Percentiles rank a stretch among this genome's conserved stretches.
phyloP scores from a whole-genome alignment of 2,329 filamentous ascomycete species.

The Ophiostoma triangulosporum region DNA sequence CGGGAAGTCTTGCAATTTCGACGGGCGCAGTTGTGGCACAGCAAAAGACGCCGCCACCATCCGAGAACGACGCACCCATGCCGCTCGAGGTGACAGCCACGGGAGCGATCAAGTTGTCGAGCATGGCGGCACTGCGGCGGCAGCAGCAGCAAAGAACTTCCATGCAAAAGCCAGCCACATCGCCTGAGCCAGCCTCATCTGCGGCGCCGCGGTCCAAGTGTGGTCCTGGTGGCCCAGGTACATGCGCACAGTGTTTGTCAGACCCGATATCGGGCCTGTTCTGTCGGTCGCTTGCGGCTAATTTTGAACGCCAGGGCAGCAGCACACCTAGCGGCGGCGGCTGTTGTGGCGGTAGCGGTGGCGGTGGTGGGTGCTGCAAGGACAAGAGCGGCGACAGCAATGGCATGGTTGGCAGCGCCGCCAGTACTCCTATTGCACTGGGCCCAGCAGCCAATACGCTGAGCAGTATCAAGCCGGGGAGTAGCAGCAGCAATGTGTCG shows the following conservation, averaged over 20 bases:
- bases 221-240: conserved; percentile 59
- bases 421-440: background rate
- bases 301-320: conserved; percentile 30
- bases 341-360: conserved; percentile 36
- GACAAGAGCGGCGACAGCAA: conserved; percentile 11
- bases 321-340: conserved; percentile 4
- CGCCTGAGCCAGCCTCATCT: conserved; percentile 11
- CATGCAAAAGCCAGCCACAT: conserved; percentile 12
- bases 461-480: conserved; percentile 16
- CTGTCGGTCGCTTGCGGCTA: conserved; percentile 67
- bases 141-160: conserved; percentile 16
- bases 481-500: conserved; percentile 1
- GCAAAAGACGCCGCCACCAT: conserved; percentile 45
- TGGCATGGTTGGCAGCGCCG: background rate
- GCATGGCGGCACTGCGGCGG: conserved; percentile 22
- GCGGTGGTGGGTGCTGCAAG: conserved; percentile 54
- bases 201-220: conserved; percentile 27
- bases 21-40: conserved; percentile 21
- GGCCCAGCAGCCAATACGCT: background rate
- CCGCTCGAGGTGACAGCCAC: conserved; percentile 47
- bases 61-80: conserved; percentile 46
- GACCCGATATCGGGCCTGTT: conserved; percentile 73
- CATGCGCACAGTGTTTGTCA: conserved; percentile 62
- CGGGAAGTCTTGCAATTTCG: conserved; percentile 24
- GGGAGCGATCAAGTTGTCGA: conserved; percentile 47